Conservation (phyloP, 495 filamentous ascomycete species). For the Corynascus novoguineensis region DNA sequence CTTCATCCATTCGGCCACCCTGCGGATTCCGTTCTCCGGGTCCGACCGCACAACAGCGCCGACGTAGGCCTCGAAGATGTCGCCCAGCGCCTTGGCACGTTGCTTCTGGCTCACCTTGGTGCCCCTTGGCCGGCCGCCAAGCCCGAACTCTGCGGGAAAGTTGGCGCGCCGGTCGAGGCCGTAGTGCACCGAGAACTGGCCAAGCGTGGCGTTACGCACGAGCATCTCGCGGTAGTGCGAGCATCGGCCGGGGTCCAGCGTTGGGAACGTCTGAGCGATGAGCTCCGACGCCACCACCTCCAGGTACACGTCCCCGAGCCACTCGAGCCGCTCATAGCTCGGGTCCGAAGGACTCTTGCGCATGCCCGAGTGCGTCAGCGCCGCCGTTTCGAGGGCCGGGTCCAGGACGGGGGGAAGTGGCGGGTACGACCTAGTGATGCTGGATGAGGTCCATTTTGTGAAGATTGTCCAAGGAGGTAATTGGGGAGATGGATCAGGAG, state of each 20-base stretch:
- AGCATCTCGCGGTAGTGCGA: constrained; percentile 63
- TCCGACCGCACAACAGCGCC: constrained; percentile 68
- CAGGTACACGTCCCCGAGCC: constrained; percentile 70
- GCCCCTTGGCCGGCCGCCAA: constrained; percentile 29
- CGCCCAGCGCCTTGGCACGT: constrained; percentile 63
- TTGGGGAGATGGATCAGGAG: background rate
- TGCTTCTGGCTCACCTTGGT: constrained; percentile 43
- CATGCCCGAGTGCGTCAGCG: constrained; percentile 62
- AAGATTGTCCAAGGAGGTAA: constrained; percentile 12
- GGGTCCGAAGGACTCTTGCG: constrained; percentile 30
- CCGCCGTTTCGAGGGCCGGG: constrained; percentile 49
- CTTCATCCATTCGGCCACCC: constrained; percentile 62
- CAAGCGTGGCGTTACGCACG: constrained; percentile 72
- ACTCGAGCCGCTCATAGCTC: constrained; percentile 66
- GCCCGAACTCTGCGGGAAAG: constrained; percentile 44
- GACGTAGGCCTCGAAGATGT: constrained; percentile 86
- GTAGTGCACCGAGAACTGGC: constrained; percentile 59
- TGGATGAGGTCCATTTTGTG: constrained; percentile 39
- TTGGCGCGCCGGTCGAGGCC: constrained; percentile 57
- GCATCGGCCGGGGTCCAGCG: constrained; percentile 52
- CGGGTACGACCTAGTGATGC: constrained; percentile 41
- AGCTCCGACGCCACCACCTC: constrained; percentile 62
- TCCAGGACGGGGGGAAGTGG: constrained; percentile 56
- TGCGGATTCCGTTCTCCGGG: constrained; percentile 51
- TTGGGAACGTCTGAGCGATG: constrained; percentile 58